Base-by-base conservation (phyloP, 2,329 filamentous ascomycete genomes). In the Pestalotiopsis sp. region DNA sequence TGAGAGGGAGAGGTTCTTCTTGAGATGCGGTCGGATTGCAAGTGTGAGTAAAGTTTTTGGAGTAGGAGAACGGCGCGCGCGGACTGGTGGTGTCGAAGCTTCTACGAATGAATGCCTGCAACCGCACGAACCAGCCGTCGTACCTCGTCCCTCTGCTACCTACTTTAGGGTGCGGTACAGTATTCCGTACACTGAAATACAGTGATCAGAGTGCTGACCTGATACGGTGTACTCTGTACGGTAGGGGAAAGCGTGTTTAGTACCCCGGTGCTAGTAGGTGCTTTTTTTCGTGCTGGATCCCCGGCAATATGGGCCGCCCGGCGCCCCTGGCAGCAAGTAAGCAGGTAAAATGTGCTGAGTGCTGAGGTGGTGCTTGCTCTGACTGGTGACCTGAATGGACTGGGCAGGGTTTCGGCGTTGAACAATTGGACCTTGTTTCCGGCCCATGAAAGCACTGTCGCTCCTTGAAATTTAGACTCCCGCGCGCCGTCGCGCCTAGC, bases 401-500 rank as follows among this genome's bases (percentile, higher is more conserved):
- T 6, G 45, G 45, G 17, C 17, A 20, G 45, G 45, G 45, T 23
- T 20, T 52, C 45, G 45, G n/a, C 20, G 14, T 52, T 52, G 45
- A 20, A 52, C 45, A 52, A 52, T n/a, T 52, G 45, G 45, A 23
- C 45, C 45, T 52, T 20, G 45, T 52, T 52, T 52, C 45, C 45
- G 45, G 14, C 45, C 45, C 45, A 23, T 52, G 45, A 20, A 52
- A 20, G 45, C 17, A 20, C 7, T n/a, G 45, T 52, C n/a, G 66
- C 66, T 41, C 57, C 56, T 63, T 36, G 38, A 41, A 40, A n/a
- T 52, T 52, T 64, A 64, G 60, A 45, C 61, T 64, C 61, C 61
- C 61, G 61, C 40, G 41, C 61, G 61, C 61, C 61, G 61, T 64
- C 40, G n/a, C 61, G 20, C 61, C 40, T 64, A 52, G 61, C 61